Conservation (phyloP, 306 rosid species). For the Sindora glabra region DNA sequence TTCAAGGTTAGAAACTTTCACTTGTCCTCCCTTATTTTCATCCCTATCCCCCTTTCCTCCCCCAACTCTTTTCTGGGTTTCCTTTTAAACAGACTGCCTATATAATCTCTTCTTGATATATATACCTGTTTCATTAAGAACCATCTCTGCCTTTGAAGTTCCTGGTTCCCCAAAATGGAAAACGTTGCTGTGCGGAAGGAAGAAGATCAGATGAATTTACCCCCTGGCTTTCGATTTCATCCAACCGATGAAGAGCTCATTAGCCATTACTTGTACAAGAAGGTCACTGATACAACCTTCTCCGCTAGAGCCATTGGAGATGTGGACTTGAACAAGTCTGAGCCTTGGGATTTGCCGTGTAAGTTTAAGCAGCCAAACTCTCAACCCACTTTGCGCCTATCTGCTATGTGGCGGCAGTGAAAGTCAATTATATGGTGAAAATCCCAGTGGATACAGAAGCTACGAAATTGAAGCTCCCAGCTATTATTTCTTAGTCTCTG, state of each 20-base stretch:
- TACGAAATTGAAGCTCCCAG: no score
- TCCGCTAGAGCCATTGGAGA: conserved; percentile 78
- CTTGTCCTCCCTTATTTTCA: conserved; percentile 22
- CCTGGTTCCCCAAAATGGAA: conserved; percentile 32
- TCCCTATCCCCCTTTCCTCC: conserved; percentile 5
- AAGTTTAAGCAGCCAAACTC: conserved; percentile 8
- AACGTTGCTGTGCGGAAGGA: conserved; percentile 29
- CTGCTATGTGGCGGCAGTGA: no score
- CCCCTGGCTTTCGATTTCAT: conserved; percentile 88
- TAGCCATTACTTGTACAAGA: conserved; percentile 60
- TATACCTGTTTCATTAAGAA: conserved; percentile 7
- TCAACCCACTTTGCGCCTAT: no score
- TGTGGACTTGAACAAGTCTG: conserved; percentile 88
- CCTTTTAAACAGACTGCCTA: conserved; percentile 1
- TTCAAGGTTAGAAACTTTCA: conserved; percentile 8
- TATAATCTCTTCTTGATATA: conserved; percentile 21
- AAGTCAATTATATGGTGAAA: no score
- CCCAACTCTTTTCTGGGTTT: conserved; percentile 19
- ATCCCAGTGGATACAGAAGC: no score
- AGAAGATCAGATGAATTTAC: conserved; percentile 60
- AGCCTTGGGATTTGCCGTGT: conserved; percentile 99
- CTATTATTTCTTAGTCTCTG: no score
- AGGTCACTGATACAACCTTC: conserved; percentile 49
- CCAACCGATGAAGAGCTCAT: conserved; percentile 99
- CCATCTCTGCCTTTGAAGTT: conserved; percentile 10